Base-by-base conservation (phyloP, 2,329 filamentous ascomycete genomes). In the Trichoderma afroharzianum region DNA sequence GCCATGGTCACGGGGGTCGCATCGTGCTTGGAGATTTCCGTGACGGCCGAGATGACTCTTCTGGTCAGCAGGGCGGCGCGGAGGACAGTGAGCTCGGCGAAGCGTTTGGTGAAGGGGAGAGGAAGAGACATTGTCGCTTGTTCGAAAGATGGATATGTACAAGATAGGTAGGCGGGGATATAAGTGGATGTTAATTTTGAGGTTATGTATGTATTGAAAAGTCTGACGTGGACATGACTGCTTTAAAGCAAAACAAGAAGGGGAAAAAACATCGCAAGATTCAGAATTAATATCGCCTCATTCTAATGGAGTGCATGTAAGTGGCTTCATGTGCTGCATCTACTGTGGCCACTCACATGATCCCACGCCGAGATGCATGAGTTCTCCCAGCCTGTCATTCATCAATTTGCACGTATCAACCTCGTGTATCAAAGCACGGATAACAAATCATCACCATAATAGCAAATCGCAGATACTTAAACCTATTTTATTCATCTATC, bases 1-100 rank as follows among this genome's bases (percentile, higher is more conserved):
- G 88, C 88, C 47, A 89, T 85, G 1, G 89, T 91, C 64, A 91
- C 89, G 28, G 89, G 89, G 0, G 85, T 86, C 63, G 83, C 81
- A 77, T 91, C 89, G 70, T 82, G 82, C 77, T 91, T 91, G 76
- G 86, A 83, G 67, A 89, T 81, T 26, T 82, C 83, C 70, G 82
- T 82, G 81, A 75, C 89, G 79, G 72, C 81, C 77, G 77, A 77
- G 53, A 80, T 80, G 26, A 82, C 78, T 36, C 74, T 76, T 76
- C 90, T 89, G 21, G 89, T 91, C 47, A 91, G 82, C 18, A 87
- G 79, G 4, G 87, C 84, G 66, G 88, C 88, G 73, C 85, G 82
- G 74, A 88, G 85, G 21, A 90, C 86, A 24, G 87, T 84, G 2
- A 84, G 78, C 73, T 81, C 80, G 70, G 81, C 81, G 11, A 82